Conservation (phyloP, 75 land plant species). For the Picea glauca region DNA sequence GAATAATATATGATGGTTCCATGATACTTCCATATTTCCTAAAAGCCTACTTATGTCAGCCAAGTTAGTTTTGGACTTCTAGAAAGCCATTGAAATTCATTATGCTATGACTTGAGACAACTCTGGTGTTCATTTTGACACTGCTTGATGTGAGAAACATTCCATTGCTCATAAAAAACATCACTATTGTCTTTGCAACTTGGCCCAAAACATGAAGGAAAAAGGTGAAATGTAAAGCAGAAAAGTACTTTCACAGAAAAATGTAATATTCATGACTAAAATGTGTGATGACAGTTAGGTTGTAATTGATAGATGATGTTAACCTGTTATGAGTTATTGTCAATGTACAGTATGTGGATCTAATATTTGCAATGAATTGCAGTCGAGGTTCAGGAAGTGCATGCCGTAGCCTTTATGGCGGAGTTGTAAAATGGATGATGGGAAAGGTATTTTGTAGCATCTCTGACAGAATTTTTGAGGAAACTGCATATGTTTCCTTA, state of each 20-base stretch:
- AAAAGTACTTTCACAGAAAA: too few species aligned
- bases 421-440: slow-evolving; percentile 97
- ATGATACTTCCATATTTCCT: not conserved
- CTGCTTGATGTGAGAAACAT: slow-evolving; percentile 3
- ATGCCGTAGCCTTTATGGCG: slow-evolving; percentile 96
- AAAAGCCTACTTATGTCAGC: not conserved
- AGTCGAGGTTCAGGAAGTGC: slow-evolving; percentile 99
- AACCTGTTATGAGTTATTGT: not conserved
- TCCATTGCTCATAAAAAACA: not conserved
- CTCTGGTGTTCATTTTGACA: not conserved
- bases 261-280: slow-evolving; percentile 7
- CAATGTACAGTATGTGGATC: not conserved
- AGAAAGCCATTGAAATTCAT: not conserved
- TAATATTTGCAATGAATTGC: slow-evolving; percentile 13
- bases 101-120: not conserved
- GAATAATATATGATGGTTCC: not conserved
- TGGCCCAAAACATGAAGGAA: not conserved
- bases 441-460: slow-evolving; percentile 64
- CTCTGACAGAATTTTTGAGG: not conserved
- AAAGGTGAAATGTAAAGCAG: not conserved
- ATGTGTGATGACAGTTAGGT: not conserved
- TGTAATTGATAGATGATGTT: not conserved
- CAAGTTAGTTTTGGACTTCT: not conserved
- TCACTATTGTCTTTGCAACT: not conserved
- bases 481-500: slow-evolving; percentile 12